Evolutionary conservation across 768 basidiomycete species (phyloP).

Genomic region (Lentinula aciculospora): DNA sequence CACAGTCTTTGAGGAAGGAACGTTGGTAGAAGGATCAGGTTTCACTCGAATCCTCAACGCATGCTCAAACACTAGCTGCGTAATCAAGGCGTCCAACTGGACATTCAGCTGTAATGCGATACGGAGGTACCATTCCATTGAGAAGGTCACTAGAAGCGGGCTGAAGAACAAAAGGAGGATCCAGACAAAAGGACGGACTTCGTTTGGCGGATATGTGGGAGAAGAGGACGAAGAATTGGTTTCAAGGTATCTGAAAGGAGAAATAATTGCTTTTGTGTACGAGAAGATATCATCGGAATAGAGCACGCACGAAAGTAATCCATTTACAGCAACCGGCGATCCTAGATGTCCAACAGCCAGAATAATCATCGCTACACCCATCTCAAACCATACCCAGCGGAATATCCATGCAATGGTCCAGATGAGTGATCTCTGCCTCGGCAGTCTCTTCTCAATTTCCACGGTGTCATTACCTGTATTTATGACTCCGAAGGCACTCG

Average conservation of each 20-base stretch:
- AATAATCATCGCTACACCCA: background rate
- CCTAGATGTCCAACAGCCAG: background rate
- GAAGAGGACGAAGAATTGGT: conserved; percentile 27
- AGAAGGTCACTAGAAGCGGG: conserved; percentile 33
- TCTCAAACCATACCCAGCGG: background rate
- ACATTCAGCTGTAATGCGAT: conserved; percentile 20
- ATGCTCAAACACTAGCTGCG: conserved; percentile 20
- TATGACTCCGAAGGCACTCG: background rate
- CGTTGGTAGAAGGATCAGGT: conserved; percentile 18
- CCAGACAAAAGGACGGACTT: conserved; percentile 73
- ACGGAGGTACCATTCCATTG: conserved; percentile 50
- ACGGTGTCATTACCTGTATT: background rate
- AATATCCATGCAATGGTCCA: background rate
- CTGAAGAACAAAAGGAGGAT: conserved; percentile 44
- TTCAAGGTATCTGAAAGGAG: conserved; percentile 45
- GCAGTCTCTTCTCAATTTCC: no score
- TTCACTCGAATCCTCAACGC: conserved; percentile 46
- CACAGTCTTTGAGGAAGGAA: conserved; percentile 5
- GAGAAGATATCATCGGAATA: no score
- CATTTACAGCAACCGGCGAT: background rate
- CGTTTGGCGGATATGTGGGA: conserved; percentile 27
- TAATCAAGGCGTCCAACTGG: conserved; percentile 14
- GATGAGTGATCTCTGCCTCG: background rate
- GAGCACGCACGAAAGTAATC: conserved; percentile 6
- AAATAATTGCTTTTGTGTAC: no score